Evolutionary conservation across 1,284 basidiomycete genomes (phyloP).

Genomic region (Heterobasidion parviporum): DNA sequence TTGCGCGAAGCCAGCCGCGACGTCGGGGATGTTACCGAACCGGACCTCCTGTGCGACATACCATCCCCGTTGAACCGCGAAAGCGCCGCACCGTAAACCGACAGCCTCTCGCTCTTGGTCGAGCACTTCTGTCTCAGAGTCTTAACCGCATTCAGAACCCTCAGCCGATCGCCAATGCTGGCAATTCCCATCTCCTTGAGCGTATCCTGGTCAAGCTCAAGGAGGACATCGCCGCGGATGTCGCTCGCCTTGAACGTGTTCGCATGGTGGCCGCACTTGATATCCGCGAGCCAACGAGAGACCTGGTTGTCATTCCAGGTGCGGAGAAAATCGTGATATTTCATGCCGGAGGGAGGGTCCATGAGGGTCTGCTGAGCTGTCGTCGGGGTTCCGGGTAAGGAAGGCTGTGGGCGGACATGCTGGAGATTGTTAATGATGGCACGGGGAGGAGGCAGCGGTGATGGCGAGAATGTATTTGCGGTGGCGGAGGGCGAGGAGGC

Average conservation of each 20-base stretch:
- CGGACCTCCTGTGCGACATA: slow-evolving; percentile 2
- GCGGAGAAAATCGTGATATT: slow-evolving; percentile 55
- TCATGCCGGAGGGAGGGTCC: slow-evolving; percentile 50
- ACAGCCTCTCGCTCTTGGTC: slow-evolving; percentile 9
- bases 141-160: slow-evolving; percentile 81
- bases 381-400: slow-evolving; percentile 33
- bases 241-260: slow-evolving; percentile 74
- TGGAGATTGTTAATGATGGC: slow-evolving; percentile 5
- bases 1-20: slow-evolving; percentile 20
- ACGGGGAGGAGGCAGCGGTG: slow-evolving; percentile 11
- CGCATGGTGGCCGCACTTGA: slow-evolving; percentile 66
- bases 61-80: slow-evolving; percentile 10
- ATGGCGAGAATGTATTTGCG: slow-evolving; percentile 27
- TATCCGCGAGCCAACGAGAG: slow-evolving; percentile 62
- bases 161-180: slow-evolving; percentile 85
- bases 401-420: slow-evolving; percentile 11
- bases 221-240: slow-evolving; percentile 80
- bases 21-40: slow-evolving; percentile 18
- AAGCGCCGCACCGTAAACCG: slow-evolving; percentile 1
- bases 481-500: slow-evolving; percentile 49
- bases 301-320: slow-evolving; percentile 68
- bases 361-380: slow-evolving; percentile 23
- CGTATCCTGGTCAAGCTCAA: slow-evolving; percentile 81
- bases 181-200: slow-evolving; percentile 84
- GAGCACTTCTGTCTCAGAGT: slow-evolving; percentile 55